A percentile compares a stretch with the other conserved stretches of the same genome.
These are phyloP conservation scores for Collybia mongolica DNA, from an alignment of 768 basidiomycete genomes.

Conservation along the genomic window DNA sequence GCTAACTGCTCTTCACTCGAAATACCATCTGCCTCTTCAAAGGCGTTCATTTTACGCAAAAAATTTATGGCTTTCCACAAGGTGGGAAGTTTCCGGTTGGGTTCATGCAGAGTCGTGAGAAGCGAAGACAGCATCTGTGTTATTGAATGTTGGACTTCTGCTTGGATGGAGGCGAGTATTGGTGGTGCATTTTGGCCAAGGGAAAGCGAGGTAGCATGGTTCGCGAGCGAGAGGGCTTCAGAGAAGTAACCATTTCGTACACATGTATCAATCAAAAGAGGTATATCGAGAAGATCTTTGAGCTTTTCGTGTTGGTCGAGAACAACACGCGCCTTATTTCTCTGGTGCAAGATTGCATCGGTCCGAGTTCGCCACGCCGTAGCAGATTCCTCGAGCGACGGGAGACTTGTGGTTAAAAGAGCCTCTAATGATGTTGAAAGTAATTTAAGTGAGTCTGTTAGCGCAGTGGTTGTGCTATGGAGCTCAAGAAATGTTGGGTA, in stretches of 20 bases:
- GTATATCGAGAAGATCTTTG: constrained; percentile 87
- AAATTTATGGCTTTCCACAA: constrained; percentile 90
- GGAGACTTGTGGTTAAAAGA: constrained; percentile 67
- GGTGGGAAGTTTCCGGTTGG: constrained; percentile 79
- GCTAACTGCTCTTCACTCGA: constrained; percentile 77
- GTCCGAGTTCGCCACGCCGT: constrained; percentile 70
- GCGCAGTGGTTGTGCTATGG: constrained; percentile 73
- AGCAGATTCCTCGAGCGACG: constrained; percentile 73
- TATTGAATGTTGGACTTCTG: constrained; percentile 67
- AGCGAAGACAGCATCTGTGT: constrained; percentile 78
- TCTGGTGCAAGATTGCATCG: constrained; percentile 70
- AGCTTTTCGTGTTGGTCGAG: constrained; percentile 94
- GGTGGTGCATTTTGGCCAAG: constrained; percentile 41
- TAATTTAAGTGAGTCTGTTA: constrained; percentile 69
- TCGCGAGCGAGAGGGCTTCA: constrained; percentile 84
- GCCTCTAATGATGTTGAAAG: constrained; percentile 72
- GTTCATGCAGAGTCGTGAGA: constrained; percentile 75
- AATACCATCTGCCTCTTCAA: constrained; percentile 35
- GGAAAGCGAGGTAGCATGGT: constrained; percentile 61
- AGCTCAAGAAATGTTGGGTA: constrained; percentile 92
- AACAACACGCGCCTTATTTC: constrained; percentile 78
- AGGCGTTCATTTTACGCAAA: constrained; percentile 77
- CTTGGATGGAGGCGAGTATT: constrained; percentile 59
- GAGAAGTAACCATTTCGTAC: constrained; percentile 90
- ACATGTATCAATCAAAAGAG: constrained; percentile 89